A percentile compares a stretch with the other conserved stretches of the same genome.
Evolutionary conservation across 1,284 basidiomycete species (phyloP).

Genomic region (Puccinia horiana): DNA sequence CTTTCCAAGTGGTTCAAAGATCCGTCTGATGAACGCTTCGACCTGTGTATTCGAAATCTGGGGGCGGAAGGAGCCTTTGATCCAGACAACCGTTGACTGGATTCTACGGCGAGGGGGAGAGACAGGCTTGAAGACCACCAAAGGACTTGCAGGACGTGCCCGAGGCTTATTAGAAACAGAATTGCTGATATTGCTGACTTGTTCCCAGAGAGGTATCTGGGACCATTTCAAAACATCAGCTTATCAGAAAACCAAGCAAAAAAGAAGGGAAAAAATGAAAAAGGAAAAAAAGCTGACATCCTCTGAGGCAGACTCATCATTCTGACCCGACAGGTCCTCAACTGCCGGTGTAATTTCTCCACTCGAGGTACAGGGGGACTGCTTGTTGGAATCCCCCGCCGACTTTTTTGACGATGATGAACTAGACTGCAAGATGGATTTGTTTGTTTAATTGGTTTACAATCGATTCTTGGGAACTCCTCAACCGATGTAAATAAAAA

Average conservation of each 20-base stretch:
- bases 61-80: background rate
- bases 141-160: background rate
- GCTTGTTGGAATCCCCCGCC: background rate
- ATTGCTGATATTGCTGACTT: background rate
- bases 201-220: constrained; percentile 20
- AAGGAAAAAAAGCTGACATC: background rate
- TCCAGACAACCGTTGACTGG: background rate
- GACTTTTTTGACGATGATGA: background rate
- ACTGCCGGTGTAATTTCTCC: background rate
- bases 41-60: background rate
- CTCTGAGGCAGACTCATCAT: constrained; percentile 1
- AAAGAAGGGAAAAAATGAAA: background rate
- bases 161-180: background rate
- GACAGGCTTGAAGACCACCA: background rate
- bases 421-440: background rate
- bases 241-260: background rate
- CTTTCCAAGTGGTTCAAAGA: constrained; percentile 18
- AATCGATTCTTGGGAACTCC: background rate
- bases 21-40: background rate
- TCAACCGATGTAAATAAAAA: background rate
- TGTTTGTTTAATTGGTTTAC: background rate
- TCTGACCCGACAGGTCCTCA: background rate
- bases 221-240: background rate
- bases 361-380: background rate
- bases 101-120: background rate